phyloP scores from a whole-genome alignment of 768 basidiomycete species.

The Sporobolomyces phaffii region DNA sequence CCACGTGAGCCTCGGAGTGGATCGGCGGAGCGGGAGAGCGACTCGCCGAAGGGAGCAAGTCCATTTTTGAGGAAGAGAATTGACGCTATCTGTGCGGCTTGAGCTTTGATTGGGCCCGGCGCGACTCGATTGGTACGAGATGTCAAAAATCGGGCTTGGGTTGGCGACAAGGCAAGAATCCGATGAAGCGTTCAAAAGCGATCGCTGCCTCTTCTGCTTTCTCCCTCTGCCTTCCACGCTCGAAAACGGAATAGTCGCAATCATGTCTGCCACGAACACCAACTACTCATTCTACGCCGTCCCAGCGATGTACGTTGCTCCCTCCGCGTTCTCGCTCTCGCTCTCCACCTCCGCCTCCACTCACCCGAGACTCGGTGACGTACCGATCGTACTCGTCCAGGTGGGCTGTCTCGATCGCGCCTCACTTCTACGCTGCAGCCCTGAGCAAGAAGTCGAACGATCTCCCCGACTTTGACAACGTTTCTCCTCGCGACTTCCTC shows the following conservation, averaged over 20 bases:
- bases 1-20: neutral
- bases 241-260: too few species aligned
- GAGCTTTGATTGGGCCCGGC: too few species aligned
- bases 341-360: neutral
- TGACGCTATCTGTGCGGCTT: too few species aligned
- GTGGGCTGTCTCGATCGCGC: neutral
- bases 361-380: neutral
- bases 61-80: neutral
- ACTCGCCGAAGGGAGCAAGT: neutral
- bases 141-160: too few species aligned
- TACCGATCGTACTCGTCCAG: neutral
- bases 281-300: slow-evolving; percentile 33
- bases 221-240: too few species aligned
- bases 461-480: slow-evolving; percentile 29
- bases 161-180: too few species aligned
- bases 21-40: too few species aligned
- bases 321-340: neutral
- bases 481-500: slow-evolving; percentile 14
- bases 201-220: too few species aligned
- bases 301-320: slow-evolving; percentile 18
- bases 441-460: slow-evolving; percentile 7
- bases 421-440: slow-evolving; percentile 13
- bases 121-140: too few species aligned
- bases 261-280: neutral
- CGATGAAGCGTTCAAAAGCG: too few species aligned